Base-by-base conservation (phyloP, 192 early-diverging fungal species). In the Rhizophlyctis rosea region DNA sequence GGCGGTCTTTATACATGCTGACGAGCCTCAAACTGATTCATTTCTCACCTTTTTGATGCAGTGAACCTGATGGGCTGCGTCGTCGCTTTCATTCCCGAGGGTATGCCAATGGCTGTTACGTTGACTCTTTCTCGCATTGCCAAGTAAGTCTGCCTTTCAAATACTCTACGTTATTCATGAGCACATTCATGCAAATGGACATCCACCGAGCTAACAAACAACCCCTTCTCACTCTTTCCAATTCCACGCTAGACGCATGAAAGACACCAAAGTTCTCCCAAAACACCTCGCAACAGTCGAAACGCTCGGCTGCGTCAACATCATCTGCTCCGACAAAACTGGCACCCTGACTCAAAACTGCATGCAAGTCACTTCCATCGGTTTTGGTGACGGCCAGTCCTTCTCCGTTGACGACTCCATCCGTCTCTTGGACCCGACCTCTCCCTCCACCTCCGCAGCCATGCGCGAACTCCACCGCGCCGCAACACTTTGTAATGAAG, bases 251-350 rank as follows among this genome's bases (percentile, higher is more conserved):
- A 33, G 34, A n/a, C 62, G 62, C n/a, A 67, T 67, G 62, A 24
- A 21, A n/a, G 47, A 11, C 7, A 48, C 76, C 55, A 83, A 83
- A 34, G 83, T 93, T 49, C 73, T 94, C 29, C 82, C 87, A 44
- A 92, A 93, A 69, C 85, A 88, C 28, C 77, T 96, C n/a, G 82
- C 87, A 32, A 88, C 88, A 0, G 85, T 96, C 58, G 92, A 96
- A 76, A 92, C 92, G 0, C 80, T 96, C 21, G 94, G 92, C 27
- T 85, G 86, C 49, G 84, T 92, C 50, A 83, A 72, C 58, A 83
- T 90, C 5, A 56, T 87, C 33, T 82, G 81, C 72, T 91, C 88
- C 36, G 92, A 96, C 71, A 96, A 96, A 76, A 94, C 94, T n/a
- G 94, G 92, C 0, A 96, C 92, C 4, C 71, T 96, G 35, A 96